Base-by-base conservation (phyloP, 495 filamentous ascomycete genomes). In the Rostrohypoxylon terebratum region DNA sequence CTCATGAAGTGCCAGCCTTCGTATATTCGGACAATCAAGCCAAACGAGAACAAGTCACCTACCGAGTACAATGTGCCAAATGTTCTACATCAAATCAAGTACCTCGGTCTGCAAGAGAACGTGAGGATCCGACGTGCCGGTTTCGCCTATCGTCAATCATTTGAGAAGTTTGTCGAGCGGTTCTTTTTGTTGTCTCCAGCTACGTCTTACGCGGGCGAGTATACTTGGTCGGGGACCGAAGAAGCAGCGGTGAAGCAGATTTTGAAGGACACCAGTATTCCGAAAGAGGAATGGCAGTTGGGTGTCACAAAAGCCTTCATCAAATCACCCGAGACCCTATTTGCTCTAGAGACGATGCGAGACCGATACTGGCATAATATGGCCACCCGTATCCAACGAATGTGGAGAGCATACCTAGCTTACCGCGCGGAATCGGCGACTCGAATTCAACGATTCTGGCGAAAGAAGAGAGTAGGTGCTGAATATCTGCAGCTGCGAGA, bases 311-410 rank as follows among this genome's bases (percentile, higher is more conserved):
- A 98, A 81, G 95, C 93, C 45, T 99, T 99, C 70, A 96, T 99
- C 83, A 99, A 99, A 80, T 96, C 96, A 0, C 96, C 96, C 1
- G 96, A 99, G 82, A 98, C 96, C 0, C 82, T 99, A 8, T 99
- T 99, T 75, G 96, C 96, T 8, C 85, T 99, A 16, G 96, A 99
- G 79, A 93, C 96, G 44, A 98, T 99, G 96, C 87, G 96, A 69
- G 96, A 98, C 78, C 87, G 92, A 21, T 98, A 98, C 81, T 98
- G 95, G 94, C 94, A 97, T 79, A 99, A 98, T 81, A 98, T 99
- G 96, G 95, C 96, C 6, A 97, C 94, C 54, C 88, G 96, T 33
- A 98, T 99, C 70, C 96, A 99, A 79, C 89, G 96, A 66, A 95
- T 96, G 70, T 99, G 96, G 96, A 87, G 96, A 66, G 97, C 97